These are phyloP conservation scores for Pachysandra terminalis DNA, from an alignment of 164 flowering plant genomes.

Conservation along the genomic window DNA sequence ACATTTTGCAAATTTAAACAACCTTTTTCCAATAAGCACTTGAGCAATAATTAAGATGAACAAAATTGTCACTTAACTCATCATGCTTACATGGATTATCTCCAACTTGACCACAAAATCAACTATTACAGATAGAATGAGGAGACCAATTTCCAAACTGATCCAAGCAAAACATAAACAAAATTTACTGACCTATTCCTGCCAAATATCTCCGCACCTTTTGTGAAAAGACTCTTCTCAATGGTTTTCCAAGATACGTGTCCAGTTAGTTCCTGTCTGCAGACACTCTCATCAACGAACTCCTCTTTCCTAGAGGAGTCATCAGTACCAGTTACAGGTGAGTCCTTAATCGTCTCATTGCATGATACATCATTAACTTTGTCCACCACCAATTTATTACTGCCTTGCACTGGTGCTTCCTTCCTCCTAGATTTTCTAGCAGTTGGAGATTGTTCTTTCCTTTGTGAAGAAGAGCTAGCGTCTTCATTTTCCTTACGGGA, in stretches of 20 bases:
- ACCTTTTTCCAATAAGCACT: no score
- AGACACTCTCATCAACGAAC: constrained; percentile 54
- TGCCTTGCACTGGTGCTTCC: constrained; percentile 27
- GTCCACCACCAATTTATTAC: constrained; percentile 18
- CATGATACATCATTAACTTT: constrained; percentile 30
- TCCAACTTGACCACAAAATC: not conserved
- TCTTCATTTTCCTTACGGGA: constrained; percentile 62
- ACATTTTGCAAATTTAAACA: no score
- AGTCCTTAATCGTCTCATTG: constrained; percentile 32
- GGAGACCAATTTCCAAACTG: not conserved
- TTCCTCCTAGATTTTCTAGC: constrained; percentile 52
- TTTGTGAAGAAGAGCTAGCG: constrained; percentile 52
- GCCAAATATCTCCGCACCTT: constrained; percentile 94
- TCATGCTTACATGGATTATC: not conserved
- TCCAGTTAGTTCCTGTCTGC: constrained; percentile 41
- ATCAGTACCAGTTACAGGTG: constrained; percentile 31
- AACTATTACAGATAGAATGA: not conserved
- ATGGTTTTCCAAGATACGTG: constrained; percentile 70
- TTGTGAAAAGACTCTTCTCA: constrained; percentile 77
- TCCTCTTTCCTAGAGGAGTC: constrained; percentile 56
- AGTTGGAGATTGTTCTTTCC: constrained; percentile 42
- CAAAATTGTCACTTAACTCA: not conserved
- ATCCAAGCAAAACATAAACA: not conserved
- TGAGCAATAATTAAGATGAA: no score
- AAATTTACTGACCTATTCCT: constrained; percentile 68